phyloP scores from a whole-genome alignment of 208 protist species.

The Wallacemonas sp. region DNA sequence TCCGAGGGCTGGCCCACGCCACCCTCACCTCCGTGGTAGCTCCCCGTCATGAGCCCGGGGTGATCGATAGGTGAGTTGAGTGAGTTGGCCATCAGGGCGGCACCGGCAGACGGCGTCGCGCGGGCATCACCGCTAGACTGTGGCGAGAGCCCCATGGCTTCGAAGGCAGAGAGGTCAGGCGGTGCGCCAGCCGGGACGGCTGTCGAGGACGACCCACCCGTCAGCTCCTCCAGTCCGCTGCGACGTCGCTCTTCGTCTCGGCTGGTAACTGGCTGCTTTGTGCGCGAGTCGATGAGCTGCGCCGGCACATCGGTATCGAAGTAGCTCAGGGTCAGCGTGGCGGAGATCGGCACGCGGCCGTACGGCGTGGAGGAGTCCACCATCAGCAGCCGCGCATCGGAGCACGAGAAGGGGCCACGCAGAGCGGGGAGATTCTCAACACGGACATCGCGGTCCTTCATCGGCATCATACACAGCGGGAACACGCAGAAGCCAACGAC shows the following conservation, averaged over 20 bases:
- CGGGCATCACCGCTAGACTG: too few species aligned
- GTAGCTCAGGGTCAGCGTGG: constrained; percentile 81
- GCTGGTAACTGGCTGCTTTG: constrained; percentile 1
- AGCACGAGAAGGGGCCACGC: constrained; percentile 82
- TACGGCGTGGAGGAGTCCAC: constrained; percentile 78
- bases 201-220: too few species aligned
- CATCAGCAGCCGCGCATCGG: constrained; percentile 85
- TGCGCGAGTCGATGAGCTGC: background rate
- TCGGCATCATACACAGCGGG: constrained; percentile 86
- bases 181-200: too few species aligned
- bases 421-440: constrained; percentile 83
- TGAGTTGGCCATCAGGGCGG: too few species aligned
- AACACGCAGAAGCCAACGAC: constrained; percentile 88
- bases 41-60: too few species aligned
- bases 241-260: too few species aligned
- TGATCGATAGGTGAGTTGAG: too few species aligned
- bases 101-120: too few species aligned
- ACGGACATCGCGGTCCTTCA: constrained; percentile 80
- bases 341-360: constrained; percentile 63
- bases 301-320: constrained; percentile 49
- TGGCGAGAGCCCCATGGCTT: too few species aligned
- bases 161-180: too few species aligned
- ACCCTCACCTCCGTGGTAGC: background rate
- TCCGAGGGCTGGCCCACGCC: background rate
- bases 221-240: too few species aligned